Conservation (phyloP, 768 basidiomycete species). For the Podaxis sp. region DNA sequence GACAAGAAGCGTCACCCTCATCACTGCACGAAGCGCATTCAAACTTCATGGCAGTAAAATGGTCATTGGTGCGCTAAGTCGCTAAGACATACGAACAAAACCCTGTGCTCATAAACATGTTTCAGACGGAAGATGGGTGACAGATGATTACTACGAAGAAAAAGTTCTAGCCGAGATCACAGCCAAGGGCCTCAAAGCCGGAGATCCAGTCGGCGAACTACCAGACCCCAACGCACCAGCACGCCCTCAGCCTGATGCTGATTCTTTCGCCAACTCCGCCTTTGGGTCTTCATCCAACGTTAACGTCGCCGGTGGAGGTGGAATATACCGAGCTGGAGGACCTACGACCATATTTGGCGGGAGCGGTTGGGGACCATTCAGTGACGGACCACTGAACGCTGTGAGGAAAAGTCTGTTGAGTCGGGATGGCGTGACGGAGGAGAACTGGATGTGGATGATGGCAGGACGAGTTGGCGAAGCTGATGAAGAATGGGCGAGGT, state of each 20-base stretch:
- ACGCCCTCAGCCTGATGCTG: constrained; percentile 42
- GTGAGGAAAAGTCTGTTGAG: constrained; percentile 78
- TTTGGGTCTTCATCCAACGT: constrained; percentile 32
- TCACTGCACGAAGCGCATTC: constrained; percentile 90
- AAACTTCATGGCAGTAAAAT: constrained; percentile 94
- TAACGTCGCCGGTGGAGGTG: constrained; percentile 48
- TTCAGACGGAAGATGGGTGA: constrained; percentile 87
- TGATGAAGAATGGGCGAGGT: constrained; percentile 62
- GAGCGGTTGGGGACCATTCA: constrained; percentile 83
- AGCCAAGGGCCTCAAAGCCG: constrained; percentile 79
- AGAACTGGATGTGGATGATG: constrained; percentile 91
- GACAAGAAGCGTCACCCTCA: constrained; percentile 90
- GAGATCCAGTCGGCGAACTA: constrained; percentile 81
- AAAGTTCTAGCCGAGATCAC: constrained; percentile 75
- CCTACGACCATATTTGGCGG: constrained; percentile 91
- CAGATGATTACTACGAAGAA: constrained; percentile 96
- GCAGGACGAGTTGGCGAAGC: constrained; percentile 65
- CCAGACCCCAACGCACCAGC: constrained; percentile 66
- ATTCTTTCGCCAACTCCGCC: constrained; percentile 35
- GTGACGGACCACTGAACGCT: constrained; percentile 82
- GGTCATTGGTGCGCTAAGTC: constrained; percentile 65
- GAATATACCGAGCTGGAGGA: constrained; percentile 87
- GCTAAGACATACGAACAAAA: background rate
- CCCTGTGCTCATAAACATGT: background rate
- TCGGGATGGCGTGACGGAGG: constrained; percentile 79